A percentile compares a stretch with the other conserved stretches of the same genome.
phyloP scores from a whole-genome alignment of 306 rosid genomes.

The Leucaena leucocephala region DNA sequence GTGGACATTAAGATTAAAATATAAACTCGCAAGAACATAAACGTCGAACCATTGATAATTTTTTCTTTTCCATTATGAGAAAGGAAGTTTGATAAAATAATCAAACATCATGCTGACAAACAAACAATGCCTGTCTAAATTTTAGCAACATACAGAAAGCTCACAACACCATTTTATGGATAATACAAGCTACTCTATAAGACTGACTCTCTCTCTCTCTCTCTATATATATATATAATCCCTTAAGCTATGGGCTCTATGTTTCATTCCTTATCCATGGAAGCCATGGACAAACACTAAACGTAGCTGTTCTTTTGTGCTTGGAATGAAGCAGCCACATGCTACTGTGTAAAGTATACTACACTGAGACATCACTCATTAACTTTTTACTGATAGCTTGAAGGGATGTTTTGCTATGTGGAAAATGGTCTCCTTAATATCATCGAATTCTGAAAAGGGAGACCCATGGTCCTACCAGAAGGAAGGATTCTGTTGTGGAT shows the following conservation, averaged over 20 bases:
- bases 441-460: slow-evolving; percentile 7
- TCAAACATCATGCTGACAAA: slow-evolving; percentile 24
- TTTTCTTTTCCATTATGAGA: background rate
- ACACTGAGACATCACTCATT: slow-evolving; percentile 2
- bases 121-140: slow-evolving; percentile 6
- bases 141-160: background rate
- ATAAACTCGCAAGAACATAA: background rate
- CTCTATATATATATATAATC: background rate
- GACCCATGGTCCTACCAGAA: slow-evolving; percentile 14
- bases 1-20: background rate
- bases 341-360: slow-evolving; percentile 18
- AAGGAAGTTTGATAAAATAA: background rate
- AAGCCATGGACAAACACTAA: slow-evolving; percentile 13
- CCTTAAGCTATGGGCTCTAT: background rate
- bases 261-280: background rate
- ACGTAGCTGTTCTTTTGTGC: slow-evolving; percentile 27
- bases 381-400: background rate
- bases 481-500: background rate
- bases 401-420: background rate
- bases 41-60: background rate
- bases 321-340: slow-evolving; percentile 22
- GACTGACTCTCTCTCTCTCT: background rate
- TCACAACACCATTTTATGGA: slow-evolving; percentile 6
- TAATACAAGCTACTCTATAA: slow-evolving; percentile 19
- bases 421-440: slow-evolving; percentile 25